Conservation (phyloP, 2,329 filamentous ascomycete genomes). For the Aureobasidium pullulans region DNA sequence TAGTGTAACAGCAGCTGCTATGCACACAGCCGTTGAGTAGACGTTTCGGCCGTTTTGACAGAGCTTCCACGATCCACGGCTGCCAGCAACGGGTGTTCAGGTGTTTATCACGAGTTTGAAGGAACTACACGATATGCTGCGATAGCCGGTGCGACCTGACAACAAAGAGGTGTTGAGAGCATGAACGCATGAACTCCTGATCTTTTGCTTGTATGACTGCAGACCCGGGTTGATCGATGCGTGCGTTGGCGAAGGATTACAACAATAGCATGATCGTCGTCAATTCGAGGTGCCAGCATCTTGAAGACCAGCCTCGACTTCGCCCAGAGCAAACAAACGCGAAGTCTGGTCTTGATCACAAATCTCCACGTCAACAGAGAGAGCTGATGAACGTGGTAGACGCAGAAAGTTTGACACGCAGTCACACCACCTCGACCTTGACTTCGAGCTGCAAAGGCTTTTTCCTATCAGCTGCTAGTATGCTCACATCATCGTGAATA, state of each 20-base stretch:
- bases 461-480: background rate
- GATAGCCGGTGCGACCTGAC: background rate
- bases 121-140: background rate
- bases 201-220: background rate
- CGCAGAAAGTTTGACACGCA: background rate
- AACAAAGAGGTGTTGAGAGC: background rate
- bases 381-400: background rate
- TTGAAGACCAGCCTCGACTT: background rate
- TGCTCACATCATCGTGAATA: background rate
- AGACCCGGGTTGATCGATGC: background rate
- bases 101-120: background rate
- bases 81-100: background rate
- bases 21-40: background rate
- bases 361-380: background rate
- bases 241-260: background rate
- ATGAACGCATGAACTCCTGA: background rate
- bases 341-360: background rate
- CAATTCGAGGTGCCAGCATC: background rate
- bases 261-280: background rate
- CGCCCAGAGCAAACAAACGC: constrained; percentile 1
- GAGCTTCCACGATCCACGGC: background rate
- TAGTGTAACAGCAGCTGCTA: background rate
- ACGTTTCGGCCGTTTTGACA: background rate
- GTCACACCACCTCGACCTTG: background rate
- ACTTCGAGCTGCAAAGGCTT: background rate